Percentiles rank a stretch among this genome's conserved stretches.
Conservation (phyloP, 2,329 filamentous ascomycete genomes). For the Myriosclerotinia curreyana region DNA sequence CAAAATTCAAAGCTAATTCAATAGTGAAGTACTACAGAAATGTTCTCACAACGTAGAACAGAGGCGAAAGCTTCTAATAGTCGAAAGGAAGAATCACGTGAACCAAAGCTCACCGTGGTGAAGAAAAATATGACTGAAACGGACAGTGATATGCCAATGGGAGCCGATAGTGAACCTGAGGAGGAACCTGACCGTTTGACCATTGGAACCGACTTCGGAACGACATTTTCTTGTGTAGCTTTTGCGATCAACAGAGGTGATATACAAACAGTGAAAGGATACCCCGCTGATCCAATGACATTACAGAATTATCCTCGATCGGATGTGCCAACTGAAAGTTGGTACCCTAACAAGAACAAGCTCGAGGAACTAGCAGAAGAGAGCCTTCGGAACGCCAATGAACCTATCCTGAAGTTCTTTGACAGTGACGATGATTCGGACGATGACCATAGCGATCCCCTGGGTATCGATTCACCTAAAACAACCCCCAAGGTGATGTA, state of each 20-base stretch:
- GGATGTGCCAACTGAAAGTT: conserved; percentile 28
- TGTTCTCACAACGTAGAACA: not conserved
- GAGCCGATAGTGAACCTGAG: conserved; percentile 10
- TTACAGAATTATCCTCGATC: conserved; percentile 6
- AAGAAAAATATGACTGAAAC: not conserved
- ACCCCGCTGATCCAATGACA: conserved; percentile 23
- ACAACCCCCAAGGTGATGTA: not conserved
- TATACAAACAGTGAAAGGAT: conserved; percentile 22
- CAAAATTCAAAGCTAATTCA: not conserved
- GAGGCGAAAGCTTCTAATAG: not conserved
- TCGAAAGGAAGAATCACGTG: not conserved
- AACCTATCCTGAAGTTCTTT: not conserved
- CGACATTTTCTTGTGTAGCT: conserved; percentile 27
- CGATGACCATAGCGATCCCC: not conserved
- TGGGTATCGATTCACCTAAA: not conserved
- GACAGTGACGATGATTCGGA: not conserved
- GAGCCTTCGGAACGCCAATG: not conserved
- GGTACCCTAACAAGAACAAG: conserved; percentile 22
- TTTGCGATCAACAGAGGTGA: conserved; percentile 18
- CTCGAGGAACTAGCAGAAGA: conserved; percentile 5
- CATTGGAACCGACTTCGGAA: conserved; percentile 27
- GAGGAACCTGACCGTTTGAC: conserved; percentile 18
- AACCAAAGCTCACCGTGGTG: not conserved
- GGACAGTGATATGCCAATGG: not conserved
- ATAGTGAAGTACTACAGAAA: not conserved